phyloP scores from a whole-genome alignment of 495 filamentous ascomycete genomes.

The Xylaria flabelliformis region DNA sequence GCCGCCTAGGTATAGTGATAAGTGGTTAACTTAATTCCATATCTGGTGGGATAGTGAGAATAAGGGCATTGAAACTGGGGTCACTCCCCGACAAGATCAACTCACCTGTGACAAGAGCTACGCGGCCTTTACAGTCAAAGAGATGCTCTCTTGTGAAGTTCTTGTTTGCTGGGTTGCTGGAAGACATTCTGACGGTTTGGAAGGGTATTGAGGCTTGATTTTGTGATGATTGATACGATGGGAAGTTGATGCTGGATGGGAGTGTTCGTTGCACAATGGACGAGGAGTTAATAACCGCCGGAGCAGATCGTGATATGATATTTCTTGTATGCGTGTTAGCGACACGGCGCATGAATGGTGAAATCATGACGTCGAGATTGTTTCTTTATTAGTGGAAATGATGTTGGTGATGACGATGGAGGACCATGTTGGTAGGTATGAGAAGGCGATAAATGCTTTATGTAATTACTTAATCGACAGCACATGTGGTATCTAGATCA shows the following conservation, averaged over 20 bases:
- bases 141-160: constrained; percentile 60
- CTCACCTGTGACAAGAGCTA: constrained; percentile 66
- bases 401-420: neutral
- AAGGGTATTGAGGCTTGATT: constrained; percentile 15
- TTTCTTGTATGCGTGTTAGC: constrained; percentile 28
- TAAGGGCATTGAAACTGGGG: neutral
- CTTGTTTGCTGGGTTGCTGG: constrained; percentile 46
- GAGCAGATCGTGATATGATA: constrained; percentile 14
- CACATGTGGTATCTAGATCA: neutral
- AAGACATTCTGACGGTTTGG: constrained; percentile 50
- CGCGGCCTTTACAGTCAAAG: constrained; percentile 66
- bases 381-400: neutral
- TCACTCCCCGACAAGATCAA: neutral
- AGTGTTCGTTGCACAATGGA: neutral
- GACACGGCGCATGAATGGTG: constrained; percentile 27
- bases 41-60: too few relatives aligned
- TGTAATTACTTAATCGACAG: neutral
- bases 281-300: constrained; percentile 21
- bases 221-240: neutral
- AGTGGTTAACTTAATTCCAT: neutral
- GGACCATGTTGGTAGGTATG: neutral
- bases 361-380: constrained; percentile 34
- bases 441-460: neutral
- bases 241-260: constrained; percentile 3
- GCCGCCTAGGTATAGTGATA: constrained; percentile 25